Evolutionary conservation across 352 stramenopile species (phyloP).

Genomic region (Phytopythium sindhum): DNA sequence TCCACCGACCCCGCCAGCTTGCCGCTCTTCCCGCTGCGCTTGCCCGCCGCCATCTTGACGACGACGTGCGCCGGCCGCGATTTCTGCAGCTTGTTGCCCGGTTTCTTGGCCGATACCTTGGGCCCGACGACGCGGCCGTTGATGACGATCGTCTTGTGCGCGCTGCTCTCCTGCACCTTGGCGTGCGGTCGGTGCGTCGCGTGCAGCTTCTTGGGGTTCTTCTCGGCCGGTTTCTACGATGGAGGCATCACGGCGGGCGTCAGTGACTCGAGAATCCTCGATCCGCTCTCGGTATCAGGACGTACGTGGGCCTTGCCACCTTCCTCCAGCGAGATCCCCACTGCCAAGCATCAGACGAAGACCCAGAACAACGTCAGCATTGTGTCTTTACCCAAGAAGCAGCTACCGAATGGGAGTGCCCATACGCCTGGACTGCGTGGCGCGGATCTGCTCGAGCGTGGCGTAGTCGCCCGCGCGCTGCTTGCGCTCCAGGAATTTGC

Average conservation of each 20-base stretch:
- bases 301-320: slow-evolving; percentile 3
- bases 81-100: slow-evolving; percentile 19
- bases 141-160: slow-evolving; percentile 40
- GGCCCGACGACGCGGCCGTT: slow-evolving; percentile 66
- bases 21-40: slow-evolving; percentile 21
- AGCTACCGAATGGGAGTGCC: too few relatives aligned
- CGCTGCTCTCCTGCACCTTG: slow-evolving; percentile 35
- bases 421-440: slow-evolving; percentile 44
- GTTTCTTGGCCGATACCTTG: slow-evolving; percentile 25
- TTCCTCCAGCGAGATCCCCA: slow-evolving; percentile 16
- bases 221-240: slow-evolving; percentile 4
- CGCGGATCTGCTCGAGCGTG: slow-evolving; percentile 43
- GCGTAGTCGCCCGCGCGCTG: slow-evolving; percentile 38
- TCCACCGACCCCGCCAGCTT: slow-evolving; percentile 4
- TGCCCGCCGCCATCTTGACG: slow-evolving; percentile 12
- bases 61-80: slow-evolving; percentile 23
- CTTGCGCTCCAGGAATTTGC: slow-evolving; percentile 85
- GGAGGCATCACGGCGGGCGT: not conserved
- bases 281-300: slow-evolving; percentile 10
- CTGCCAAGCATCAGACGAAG: slow-evolving; percentile 4
- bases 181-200: slow-evolving; percentile 38
- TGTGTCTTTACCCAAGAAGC: not conserved
- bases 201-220: slow-evolving; percentile 45
- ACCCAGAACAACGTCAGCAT: slow-evolving; percentile 3
- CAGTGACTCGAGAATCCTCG: not conserved